A percentile compares a stretch with the other conserved stretches of the same genome.
These are phyloP conservation scores for Neopestalotiopsis sp. DNA, from an alignment of 2,329 filamentous ascomycete species.

Conservation along the genomic window DNA sequence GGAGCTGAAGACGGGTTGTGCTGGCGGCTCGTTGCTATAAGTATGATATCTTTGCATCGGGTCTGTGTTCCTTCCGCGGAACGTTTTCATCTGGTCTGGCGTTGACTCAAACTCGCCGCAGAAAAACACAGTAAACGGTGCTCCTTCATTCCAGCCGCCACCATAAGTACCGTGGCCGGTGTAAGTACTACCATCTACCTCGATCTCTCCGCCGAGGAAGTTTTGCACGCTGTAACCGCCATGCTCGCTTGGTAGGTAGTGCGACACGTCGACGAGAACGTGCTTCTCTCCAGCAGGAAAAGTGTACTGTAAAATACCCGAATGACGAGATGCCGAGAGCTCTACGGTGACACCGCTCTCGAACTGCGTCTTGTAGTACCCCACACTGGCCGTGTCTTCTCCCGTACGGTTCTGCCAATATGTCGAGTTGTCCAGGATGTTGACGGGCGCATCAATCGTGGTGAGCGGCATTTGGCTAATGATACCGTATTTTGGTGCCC, in stretches of 20 bases:
- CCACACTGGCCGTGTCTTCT: constrained; percentile 9
- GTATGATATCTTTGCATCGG: constrained; percentile 17
- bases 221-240: constrained; percentile 48
- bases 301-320: constrained; percentile 18
- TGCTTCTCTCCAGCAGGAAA: constrained; percentile 38
- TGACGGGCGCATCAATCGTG: constrained; percentile 2
- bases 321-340: constrained; percentile 13
- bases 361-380: constrained; percentile 15
- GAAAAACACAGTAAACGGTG: constrained; percentile 48
- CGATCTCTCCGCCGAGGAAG: constrained; percentile 50
- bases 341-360: constrained; percentile 14
- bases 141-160: constrained; percentile 41
- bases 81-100: constrained; percentile 35
- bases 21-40: constrained; percentile 10
- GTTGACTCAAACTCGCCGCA: constrained; percentile 50
- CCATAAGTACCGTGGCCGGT: constrained; percentile 53
- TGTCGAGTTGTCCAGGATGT: constrained; percentile 16
- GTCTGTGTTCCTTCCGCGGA: constrained; percentile 31
- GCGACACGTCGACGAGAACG: constrained; percentile 54
- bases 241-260: constrained; percentile 50
- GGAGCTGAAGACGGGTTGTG: constrained; percentile 6
- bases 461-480: constrained; percentile 17
- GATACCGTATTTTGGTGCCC: constrained; percentile 13
- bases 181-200: constrained; percentile 46
- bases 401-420: constrained; percentile 17